These are phyloP conservation scores for Hirsutella rhossiliensis DNA, from an alignment of 2,329 filamentous ascomycete genomes.

Conservation along the genomic window DNA sequence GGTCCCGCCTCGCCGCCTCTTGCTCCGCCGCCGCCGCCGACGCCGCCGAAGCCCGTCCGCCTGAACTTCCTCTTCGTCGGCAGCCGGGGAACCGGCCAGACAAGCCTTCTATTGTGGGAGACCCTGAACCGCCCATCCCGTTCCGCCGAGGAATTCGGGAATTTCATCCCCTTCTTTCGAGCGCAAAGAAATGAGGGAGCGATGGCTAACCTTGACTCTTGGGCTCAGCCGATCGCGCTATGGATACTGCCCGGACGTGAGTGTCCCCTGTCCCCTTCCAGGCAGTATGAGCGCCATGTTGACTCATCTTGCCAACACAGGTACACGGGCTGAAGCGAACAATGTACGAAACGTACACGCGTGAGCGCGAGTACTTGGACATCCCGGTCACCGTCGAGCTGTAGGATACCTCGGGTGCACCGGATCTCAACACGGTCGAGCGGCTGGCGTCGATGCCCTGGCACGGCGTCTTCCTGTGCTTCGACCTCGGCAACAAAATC, in stretches of 20 bases:
- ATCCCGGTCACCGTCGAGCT: slow-evolving; percentile 19
- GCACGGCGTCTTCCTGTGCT: slow-evolving; percentile 26
- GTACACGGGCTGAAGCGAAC: slow-evolving; percentile 17
- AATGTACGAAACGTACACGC: slow-evolving; percentile 22
- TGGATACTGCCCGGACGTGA: slow-evolving; percentile 24
- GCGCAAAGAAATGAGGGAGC: too few relatives aligned
- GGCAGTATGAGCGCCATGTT: neutral
- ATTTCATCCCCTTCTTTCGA: too few relatives aligned
- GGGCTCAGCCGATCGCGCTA: slow-evolving; percentile 20
- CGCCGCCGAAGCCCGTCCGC: slow-evolving; percentile 10
- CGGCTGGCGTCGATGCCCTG: slow-evolving; percentile 21
- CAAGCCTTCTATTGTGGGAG: slow-evolving; percentile 24
- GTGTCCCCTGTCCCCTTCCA: too few relatives aligned
- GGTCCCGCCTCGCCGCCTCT: slow-evolving; percentile 5
- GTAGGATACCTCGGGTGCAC: slow-evolving; percentile 27
- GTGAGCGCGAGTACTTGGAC: slow-evolving; percentile 12
- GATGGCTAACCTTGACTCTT: too few relatives aligned
- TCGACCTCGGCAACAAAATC: slow-evolving; percentile 22
- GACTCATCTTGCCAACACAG: neutral
- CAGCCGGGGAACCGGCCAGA: slow-evolving; percentile 18
- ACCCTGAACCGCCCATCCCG: neutral
- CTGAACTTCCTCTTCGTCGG: slow-evolving; percentile 26
- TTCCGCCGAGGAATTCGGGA: neutral
- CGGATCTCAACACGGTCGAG: slow-evolving; percentile 21
- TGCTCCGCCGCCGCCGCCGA: neutral